Base-by-base conservation (phyloP, 768 basidiomycete species). In the Phlebiopsis flavidoalba region DNA sequence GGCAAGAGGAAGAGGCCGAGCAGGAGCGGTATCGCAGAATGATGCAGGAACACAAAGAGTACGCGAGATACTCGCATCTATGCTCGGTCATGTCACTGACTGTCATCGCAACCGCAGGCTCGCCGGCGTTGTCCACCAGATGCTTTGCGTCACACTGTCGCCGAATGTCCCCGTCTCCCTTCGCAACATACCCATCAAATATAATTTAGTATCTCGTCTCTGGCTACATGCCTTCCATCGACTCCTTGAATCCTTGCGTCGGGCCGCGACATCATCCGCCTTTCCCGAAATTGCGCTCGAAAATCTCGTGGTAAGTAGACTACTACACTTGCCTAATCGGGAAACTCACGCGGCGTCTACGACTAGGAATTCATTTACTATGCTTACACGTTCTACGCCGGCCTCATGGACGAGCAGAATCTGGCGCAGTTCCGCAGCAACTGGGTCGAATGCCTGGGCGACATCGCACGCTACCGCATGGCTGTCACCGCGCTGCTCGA, bases 371-470 rank as follows among this genome's bases (percentile, higher is more conserved):
- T 95, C 65, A 93, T 97, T 47, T 93, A 95, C 67, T 97, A 93
- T 65, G 91, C 96, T 0, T 99, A 98, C 75, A 87, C 86, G 0
- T 96, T 95, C 68, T 98, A 98, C 76, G 89, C 94, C 0, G 86
- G 88, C 43, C 81, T 98, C 2, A 78, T 94, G 53, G 96, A 98
- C 68, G 90, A 97, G 70, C 84, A 82, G 8, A 80, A 78, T 0
- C 80, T 98, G 49, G 74, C 71, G 1, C 71, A 76, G 7, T 97
- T 93, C 77, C 85, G 87, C 60, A 77, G 83, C 1, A 87, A 88
- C 17, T 99, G 97, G 97, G 83, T 98, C 55, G 97, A 99, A 72
- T 93, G 95, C 3, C 85, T 99, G 15, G 97, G 97, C 22, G 97
- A 99, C 73, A 81, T 99, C 33, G 94, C 97, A 0, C 81, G 95